Conservation (phyloP, 441 rosid species). For the Codiaeum variegatum region DNA sequence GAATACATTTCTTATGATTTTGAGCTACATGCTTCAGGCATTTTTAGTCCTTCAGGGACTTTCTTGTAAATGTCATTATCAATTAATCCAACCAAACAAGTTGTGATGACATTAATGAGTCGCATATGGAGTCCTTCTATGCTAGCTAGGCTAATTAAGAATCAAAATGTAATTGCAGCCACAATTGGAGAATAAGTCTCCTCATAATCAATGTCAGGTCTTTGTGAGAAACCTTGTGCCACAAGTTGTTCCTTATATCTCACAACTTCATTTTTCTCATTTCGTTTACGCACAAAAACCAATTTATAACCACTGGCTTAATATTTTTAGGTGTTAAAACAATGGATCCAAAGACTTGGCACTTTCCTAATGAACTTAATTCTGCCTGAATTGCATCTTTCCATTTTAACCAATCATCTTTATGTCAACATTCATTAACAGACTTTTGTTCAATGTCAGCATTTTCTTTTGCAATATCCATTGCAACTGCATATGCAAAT, state of each 20-base stretch:
- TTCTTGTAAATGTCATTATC: conserved; percentile 16
- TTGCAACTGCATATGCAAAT: not conserved
- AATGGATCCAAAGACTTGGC: not conserved
- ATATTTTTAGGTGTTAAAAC: conserved; percentile 9
- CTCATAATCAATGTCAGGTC: conserved; percentile 12
- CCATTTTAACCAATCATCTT: conserved; percentile 7
- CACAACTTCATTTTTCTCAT: conserved; percentile 15
- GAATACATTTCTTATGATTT: not conserved
- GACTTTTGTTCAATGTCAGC: not conserved
- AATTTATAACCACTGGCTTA: conserved; percentile 10
- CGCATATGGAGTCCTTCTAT: not conserved
- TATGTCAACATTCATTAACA: not conserved
- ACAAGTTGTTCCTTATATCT: conserved; percentile 11
- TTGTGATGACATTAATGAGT: conserved; percentile 12
- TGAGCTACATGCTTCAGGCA: not conserved
- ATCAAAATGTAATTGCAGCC: conserved; percentile 10
- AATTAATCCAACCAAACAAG: conserved; percentile 5
- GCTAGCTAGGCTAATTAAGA: not conserved
- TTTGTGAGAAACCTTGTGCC: conserved; percentile 14
- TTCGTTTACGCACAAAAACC: conserved; percentile 9
- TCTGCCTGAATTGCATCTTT: conserved; percentile 2
- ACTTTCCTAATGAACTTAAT: conserved; percentile 7
- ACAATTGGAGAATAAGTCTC: conserved; percentile 18
- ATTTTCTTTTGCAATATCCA: not conserved
- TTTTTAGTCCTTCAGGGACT: conserved; percentile 11